Evolutionary conservation across 2,329 filamentous ascomycete genomes (phyloP).

Genomic region (Diaporthe sp.): DNA sequence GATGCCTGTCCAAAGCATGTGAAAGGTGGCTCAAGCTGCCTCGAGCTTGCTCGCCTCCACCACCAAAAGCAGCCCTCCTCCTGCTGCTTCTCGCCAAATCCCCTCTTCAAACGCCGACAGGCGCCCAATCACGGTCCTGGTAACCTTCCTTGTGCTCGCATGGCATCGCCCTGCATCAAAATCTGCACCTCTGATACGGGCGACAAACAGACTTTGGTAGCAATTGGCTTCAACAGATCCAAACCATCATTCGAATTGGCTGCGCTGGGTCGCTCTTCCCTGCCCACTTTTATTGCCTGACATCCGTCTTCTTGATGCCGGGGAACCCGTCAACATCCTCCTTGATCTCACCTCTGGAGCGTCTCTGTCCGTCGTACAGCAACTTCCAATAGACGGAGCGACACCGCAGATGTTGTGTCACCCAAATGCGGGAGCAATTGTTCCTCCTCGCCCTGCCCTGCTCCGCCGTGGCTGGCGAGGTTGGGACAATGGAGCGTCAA

Average conservation of each 20-base stretch:
- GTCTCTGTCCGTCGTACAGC: constrained; percentile 11
- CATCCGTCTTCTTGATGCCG: background rate
- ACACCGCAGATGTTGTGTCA: background rate
- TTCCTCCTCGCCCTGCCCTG: background rate
- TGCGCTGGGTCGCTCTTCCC: constrained; percentile 9
- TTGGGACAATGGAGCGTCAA: background rate
- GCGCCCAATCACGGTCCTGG: constrained; percentile 15
- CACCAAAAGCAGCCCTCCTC: background rate
- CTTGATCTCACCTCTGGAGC: background rate
- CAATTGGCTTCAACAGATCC: constrained; percentile 28
- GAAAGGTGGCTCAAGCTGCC: constrained; percentile 18
- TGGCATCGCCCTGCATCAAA: constrained; percentile 31
- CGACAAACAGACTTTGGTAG: background rate
- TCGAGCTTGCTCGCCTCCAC: background rate
- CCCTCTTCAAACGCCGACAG: constrained; percentile 2
- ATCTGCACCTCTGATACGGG: constrained; percentile 31
- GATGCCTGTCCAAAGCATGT: constrained; percentile 37
- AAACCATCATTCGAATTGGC: constrained; percentile 20
- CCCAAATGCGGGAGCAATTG: constrained; percentile 2
- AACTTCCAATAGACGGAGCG: background rate
- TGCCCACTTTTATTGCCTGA: constrained; percentile 14
- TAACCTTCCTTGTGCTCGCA: constrained; percentile 7
- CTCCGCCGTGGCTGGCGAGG: background rate
- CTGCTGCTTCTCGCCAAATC: background rate
- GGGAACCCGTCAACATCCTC: background rate